Evolutionary conservation across 2,329 filamentous ascomycete species (phyloP), one percentile per base, ranked within the genome.

Genomic region (Colletotrichum nymphaeae): DNA sequence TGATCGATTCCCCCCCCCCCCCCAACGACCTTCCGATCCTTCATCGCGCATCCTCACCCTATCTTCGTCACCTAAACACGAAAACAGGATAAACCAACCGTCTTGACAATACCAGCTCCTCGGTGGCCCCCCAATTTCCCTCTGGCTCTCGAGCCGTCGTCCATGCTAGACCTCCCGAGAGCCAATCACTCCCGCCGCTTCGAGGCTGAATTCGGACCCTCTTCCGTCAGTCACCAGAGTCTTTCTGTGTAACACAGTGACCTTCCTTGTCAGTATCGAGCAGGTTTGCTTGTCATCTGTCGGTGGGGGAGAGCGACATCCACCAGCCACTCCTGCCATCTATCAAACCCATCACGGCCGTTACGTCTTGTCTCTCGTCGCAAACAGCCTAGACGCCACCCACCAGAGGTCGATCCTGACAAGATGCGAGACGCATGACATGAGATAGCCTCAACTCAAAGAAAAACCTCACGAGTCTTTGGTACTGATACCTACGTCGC

Each of bases 301-400:
- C 52, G 63, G 69, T 53, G 63, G 65, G 32, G 59, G 16, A 67
- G 49, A 59, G 57, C 58, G 30, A 37, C 65, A 72, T 63, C 69
- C 65, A 72, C 65, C 52, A 26, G 58, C 53, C 42, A 30, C 69
- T 72, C 65, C 65, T 72, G 69, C 11, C 59, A 69, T 72, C 59
- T 63, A 37, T 55, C 68, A 67, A 32, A 35, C 28, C 35, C 55
- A 30, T 69, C 60, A 28, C 24, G 57, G 57, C 30, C 49, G 30
- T 32, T 30, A 22, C 26, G 49, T 57, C 24, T 53, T 60, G 26
- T 28, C 30, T 63, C 19, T 42, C 22, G 14, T 62, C n/a, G 63
- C 57, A 71, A 71, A 53, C 69, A 62, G 37, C n/a, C 46, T 58
- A 26, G 46, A 35, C 30, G 42, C 56, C 60, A 65, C 24, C n/a